Evolutionary conservation across 306 rosid species (phyloP).

Genomic region (Quercus robur): DNA sequence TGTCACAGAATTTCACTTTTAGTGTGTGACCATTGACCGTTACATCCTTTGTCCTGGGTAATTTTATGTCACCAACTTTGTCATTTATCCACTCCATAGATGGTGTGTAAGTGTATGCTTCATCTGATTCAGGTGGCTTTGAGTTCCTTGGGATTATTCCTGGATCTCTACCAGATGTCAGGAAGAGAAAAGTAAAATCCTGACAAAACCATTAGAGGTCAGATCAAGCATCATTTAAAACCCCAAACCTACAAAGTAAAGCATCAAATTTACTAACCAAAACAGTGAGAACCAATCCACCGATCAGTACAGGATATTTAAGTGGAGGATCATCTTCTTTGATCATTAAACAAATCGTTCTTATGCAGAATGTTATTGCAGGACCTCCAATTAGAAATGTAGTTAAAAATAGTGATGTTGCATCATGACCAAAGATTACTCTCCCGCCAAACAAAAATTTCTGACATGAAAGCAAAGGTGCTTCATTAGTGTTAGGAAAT

Average conservation of each 20-base stretch:
- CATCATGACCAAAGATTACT: constrained; percentile 78
- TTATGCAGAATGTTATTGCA: constrained; percentile 70
- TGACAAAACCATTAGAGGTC: constrained; percentile 35
- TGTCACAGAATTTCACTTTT: constrained; percentile 87
- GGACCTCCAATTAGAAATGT: constrained; percentile 79
- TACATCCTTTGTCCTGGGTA: constrained; percentile 73
- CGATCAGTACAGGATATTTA: constrained; percentile 47
- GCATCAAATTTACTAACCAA: constrained; percentile 62
- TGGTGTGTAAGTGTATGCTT: constrained; percentile 22
- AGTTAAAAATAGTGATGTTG: constrained; percentile 63
- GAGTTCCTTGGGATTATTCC: constrained; percentile 84
- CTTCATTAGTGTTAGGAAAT: neutral
- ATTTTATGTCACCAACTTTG: constrained; percentile 39
- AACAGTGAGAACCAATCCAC: constrained; percentile 67
- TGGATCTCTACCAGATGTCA: constrained; percentile 93
- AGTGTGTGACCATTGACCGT: constrained; percentile 62
- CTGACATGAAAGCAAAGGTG: constrained; percentile 34
- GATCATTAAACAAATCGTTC: constrained; percentile 43
- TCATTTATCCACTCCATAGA: constrained; percentile 68
- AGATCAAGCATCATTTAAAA: constrained; percentile 6
- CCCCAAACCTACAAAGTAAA: constrained; percentile 5
- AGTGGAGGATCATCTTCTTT: constrained; percentile 30
- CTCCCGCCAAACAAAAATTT: constrained; percentile 89
- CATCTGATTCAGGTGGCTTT: constrained; percentile 56
- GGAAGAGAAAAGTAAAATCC: constrained; percentile 73